Base-by-base conservation (phyloP, 2,329 filamentous ascomycete genomes). In the Trichoderma lentiforme region DNA sequence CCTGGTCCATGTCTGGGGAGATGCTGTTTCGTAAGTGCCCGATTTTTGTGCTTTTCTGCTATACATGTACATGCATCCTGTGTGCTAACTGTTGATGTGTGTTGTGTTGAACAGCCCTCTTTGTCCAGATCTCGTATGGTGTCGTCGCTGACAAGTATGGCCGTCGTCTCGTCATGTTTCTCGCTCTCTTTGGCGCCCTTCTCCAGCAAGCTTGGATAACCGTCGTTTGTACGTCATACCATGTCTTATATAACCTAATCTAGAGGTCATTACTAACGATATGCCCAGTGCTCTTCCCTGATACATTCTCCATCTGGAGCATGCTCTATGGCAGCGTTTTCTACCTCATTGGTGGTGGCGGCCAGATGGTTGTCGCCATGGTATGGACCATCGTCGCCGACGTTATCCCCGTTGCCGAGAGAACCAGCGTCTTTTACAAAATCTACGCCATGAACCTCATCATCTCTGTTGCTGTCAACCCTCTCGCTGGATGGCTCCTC, bases 71-170 rank as follows among this genome's bases (percentile, higher is more conserved):
- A 24, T 12, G 43, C 3, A 51, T 51, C n/a, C 0, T 24, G n/a
- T 4, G 2, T 26, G 39, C 36, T 51, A 26, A 58, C 36, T 1
- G 32, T 36, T 53, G 21, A 21, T 34, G 6, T 21, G 8, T 63
- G 5, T 39, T 21, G 8, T 63, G 5, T 39, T 18, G 7, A 6
- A 51, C 32, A 83, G 82, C 82, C 3, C 79, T 86, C 0, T 47
- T 86, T 3, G 79, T 82, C 0, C 81, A 85, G n/a, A 78, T 86
- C 6, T 84, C 85, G 0, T 86, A 80, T 30, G 84, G 84, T 0
- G 80, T 86, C 28, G 75, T 86, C 36, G 84, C 84, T 3, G 84
- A 86, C 75, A 83, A 83, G 70, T 82, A 83, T 73, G 84, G 85
- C 5, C 81, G 85, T 47, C 80, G 79, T 2, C 80, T 80, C 1